These are phyloP conservation scores for Ustilago vetiveriae DNA, from an alignment of 1,284 basidiomycete genomes.

Conservation along the genomic window DNA sequence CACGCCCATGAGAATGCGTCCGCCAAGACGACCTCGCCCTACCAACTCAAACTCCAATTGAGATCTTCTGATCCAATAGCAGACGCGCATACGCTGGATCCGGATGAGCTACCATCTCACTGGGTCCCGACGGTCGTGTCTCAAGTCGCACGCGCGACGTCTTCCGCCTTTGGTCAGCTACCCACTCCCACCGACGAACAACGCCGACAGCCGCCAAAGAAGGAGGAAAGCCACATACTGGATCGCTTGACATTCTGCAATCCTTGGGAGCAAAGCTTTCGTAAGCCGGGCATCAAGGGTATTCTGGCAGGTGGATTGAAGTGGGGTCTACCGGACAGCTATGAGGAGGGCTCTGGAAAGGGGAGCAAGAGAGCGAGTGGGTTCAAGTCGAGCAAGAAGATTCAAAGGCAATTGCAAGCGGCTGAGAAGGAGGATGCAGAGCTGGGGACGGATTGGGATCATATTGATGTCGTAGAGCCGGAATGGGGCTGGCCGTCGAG, in stretches of 20 bases:
- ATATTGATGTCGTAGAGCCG: slow-evolving; percentile 27
- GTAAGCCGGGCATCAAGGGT: slow-evolving; percentile 34
- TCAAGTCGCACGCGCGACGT: slow-evolving; percentile 29
- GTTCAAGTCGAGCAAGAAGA: slow-evolving; percentile 28
- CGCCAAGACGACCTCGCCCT: slow-evolving; percentile 1
- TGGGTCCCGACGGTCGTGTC: slow-evolving; percentile 35
- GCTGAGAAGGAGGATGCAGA: slow-evolving; percentile 19
- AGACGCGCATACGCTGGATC: slow-evolving; percentile 16
- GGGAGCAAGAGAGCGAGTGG: slow-evolving; percentile 9
- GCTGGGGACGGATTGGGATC: slow-evolving; percentile 40
- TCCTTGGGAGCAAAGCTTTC: slow-evolving; percentile 52
- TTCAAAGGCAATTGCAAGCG: slow-evolving; percentile 6
- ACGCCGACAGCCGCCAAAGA: neutral
- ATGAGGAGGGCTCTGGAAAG: slow-evolving; percentile 39
- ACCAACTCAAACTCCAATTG: slow-evolving; percentile 20
- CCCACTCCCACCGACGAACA: no score
- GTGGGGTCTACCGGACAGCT: slow-evolving; percentile 57
- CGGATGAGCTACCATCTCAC: slow-evolving; percentile 26
- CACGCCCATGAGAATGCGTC: slow-evolving; percentile 1
- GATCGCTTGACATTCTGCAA: slow-evolving; percentile 45
- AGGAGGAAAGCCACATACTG: slow-evolving; percentile 26
- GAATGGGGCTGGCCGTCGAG: slow-evolving; percentile 44
- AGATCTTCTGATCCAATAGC: slow-evolving; percentile 25
- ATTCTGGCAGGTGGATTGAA: slow-evolving; percentile 50
- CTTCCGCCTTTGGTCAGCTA: slow-evolving; percentile 20